Evolutionary conservation across 2,329 filamentous ascomycete genomes (phyloP), one percentile per base, ranked within the genome.

Genomic region (Cephalotrichum gorgonifer): DNA sequence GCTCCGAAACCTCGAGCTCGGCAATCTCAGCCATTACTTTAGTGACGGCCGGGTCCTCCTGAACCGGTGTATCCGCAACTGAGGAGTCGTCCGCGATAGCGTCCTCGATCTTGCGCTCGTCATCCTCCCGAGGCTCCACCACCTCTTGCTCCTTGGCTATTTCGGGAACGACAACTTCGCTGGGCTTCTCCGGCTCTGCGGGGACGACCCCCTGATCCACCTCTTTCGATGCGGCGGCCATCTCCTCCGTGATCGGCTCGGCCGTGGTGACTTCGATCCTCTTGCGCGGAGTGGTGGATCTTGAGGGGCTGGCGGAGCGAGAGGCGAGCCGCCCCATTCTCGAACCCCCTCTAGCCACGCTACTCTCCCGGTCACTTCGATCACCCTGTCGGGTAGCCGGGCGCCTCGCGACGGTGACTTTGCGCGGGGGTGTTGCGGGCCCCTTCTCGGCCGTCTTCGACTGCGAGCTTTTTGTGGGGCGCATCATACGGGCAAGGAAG

Each of bases 401-500:
- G 23, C 48, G 31, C 35, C 27, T 48, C 35, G n/a, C 17, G 15
- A 35, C 11, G 12, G 58, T 48, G 0, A 58, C 52, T 54, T 68
- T 75, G 50, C 69, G 66, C 0, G 76, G 75, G 2, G 76, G 75
- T 1, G 75, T 76, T 0, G 65, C 54, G 2, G 71, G 65, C 1
- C 61, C 62, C 65, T 86, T 88, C 5, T 86, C 83, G 3, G 77
- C 69, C 0, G 76, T 75, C 66, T 87, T 88, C 54, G 73, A 81
- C 8, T 82, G 75, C 5, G 82, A 87, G 43, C 78, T 72, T 42
- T 83, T 77, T 0, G 86, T 90, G 2, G 86, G 86, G 38, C 85
- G 73, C 79, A 84, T 89, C 85, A 90, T 88, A 47, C 86, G 78
- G n/a, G 84, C 85, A 25, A 90, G 67, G 64, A 90, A 90, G 14